phyloP scores from a whole-genome alignment of 805 yeast species.

The Metschnikowia rubicola region DNA sequence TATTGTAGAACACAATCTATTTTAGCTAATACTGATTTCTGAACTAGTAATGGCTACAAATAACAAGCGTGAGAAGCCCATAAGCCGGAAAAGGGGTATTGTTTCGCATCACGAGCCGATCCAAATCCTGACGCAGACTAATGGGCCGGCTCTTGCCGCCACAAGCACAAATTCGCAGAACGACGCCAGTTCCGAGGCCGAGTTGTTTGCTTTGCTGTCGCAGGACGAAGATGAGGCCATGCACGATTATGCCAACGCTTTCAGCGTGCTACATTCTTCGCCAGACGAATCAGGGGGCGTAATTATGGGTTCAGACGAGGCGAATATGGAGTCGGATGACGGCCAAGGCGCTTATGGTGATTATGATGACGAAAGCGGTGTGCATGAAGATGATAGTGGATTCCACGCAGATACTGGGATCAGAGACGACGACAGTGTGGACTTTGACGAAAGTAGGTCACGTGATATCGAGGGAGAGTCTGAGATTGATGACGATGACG shows the following conservation, averaged over 20 bases:
- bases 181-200: background rate
- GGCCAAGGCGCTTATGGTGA: background rate
- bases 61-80: background rate
- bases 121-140: background rate
- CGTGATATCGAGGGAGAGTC: conserved; percentile 1
- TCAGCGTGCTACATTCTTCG: conserved; percentile 1
- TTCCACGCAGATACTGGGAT: background rate
- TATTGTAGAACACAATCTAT: background rate
- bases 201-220: background rate
- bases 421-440: background rate
- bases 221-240: background rate
- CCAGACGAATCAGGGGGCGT: background rate
- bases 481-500: conserved; percentile 5
- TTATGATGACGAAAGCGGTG: background rate
- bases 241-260: conserved; percentile 1
- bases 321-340: background rate
- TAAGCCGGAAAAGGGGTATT: background rate
- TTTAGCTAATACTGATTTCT: background rate
- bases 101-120: background rate
- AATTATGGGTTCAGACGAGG: background rate
- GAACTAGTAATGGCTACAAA: background rate
- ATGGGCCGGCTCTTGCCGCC: background rate
- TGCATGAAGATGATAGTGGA: background rate
- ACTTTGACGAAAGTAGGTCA: background rate
- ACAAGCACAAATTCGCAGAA: background rate